Base-by-base conservation (phyloP, 352 stramenopile species). In the Phytophthora pistaciae region DNA sequence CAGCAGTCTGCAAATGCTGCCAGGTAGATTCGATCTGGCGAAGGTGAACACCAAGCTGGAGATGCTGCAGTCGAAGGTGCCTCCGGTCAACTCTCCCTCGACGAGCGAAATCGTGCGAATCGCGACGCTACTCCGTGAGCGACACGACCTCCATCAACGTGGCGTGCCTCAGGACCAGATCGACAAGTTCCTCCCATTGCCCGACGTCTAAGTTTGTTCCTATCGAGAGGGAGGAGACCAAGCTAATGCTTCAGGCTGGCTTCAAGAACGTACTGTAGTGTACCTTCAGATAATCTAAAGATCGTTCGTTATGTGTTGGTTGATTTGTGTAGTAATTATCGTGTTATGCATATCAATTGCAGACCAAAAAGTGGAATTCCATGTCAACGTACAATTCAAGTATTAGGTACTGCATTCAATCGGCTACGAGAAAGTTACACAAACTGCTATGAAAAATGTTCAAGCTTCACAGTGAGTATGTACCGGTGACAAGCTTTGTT, bases 41-140 rank as follows among this genome's bases (percentile, higher is more conserved):
- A 65, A 68, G 57, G 40, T 64, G 49, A 64, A 68, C 6, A 25
- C 25, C n/a, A 62, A 49, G 29, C 44, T 25, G 18, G n/a, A 52
- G 16, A n/a, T 27, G 18, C 18, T 52, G 18, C 44, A 52, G 25
- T 8, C 44, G 18, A 52, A 25, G n/a, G n/a, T 27, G 0, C 8
- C 44, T 25, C 44, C 44, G 2, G 44, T 52, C 9, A 52, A 52
- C n/a, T 72, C 69, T 25, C 64, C 55, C 44, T 76, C 69, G 9
- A 72, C 69, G 46, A 76, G 21, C 14, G 69, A 76, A 62, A 76
- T 76, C 25, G 64, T 76, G 21, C 69, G 69, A 20, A 72, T 76
- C 29, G 69, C 69, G 29, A 76, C 69, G 4, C 68, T 76, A 48
- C 69, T 76, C n/a, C 69, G 69, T 46, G 69, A 76, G 48, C 64